Evolutionary conservation across 495 filamentous ascomycete species (phyloP).

Genomic region (Tuber brumale): DNA sequence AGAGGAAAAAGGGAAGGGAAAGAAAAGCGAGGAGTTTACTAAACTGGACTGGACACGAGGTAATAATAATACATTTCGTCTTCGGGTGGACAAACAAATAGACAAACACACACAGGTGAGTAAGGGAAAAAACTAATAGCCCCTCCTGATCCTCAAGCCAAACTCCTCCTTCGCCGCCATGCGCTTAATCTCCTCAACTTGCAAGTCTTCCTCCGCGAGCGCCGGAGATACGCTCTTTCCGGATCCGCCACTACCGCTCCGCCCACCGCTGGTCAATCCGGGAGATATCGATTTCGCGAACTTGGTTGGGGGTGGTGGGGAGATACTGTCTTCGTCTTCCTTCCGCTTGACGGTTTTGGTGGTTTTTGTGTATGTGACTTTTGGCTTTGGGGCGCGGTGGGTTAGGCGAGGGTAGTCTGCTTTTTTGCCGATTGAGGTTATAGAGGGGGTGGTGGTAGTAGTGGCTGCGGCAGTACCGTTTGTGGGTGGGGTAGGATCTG

Average conservation of each 20-base stretch:
- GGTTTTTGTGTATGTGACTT: slow-evolving; percentile 34
- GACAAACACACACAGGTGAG: slow-evolving; percentile 15
- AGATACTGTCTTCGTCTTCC: slow-evolving; percentile 33
- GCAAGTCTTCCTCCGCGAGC: slow-evolving; percentile 22
- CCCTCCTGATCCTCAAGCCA: slow-evolving; percentile 30
- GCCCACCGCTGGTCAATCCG: slow-evolving; percentile 12
- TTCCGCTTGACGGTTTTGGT: slow-evolving; percentile 40
- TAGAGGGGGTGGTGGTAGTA: not conserved
- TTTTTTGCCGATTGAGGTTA: not conserved
- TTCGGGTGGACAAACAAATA: not conserved
- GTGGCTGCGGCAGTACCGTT: slow-evolving; percentile 9
- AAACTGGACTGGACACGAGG: not conserved
- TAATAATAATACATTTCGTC: slow-evolving; percentile 3
- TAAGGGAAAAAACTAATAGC: slow-evolving; percentile 23
- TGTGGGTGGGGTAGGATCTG: not conserved
- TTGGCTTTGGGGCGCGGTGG: slow-evolving; percentile 30
- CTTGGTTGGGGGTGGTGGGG: slow-evolving; percentile 11
- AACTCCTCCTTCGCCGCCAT: slow-evolving; percentile 33
- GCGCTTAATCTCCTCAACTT: slow-evolving; percentile 35
- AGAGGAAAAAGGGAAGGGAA: slow-evolving; percentile 9
- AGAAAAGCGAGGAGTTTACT: not conserved
- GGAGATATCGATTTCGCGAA: slow-evolving; percentile 27
- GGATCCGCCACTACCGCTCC: slow-evolving; percentile 5
- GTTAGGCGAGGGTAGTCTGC: slow-evolving; percentile 22
- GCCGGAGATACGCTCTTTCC: slow-evolving; percentile 4